Conservation (phyloP, 2,329 filamentous ascomycete genomes). For the Cladosporium oxysporum region DNA sequence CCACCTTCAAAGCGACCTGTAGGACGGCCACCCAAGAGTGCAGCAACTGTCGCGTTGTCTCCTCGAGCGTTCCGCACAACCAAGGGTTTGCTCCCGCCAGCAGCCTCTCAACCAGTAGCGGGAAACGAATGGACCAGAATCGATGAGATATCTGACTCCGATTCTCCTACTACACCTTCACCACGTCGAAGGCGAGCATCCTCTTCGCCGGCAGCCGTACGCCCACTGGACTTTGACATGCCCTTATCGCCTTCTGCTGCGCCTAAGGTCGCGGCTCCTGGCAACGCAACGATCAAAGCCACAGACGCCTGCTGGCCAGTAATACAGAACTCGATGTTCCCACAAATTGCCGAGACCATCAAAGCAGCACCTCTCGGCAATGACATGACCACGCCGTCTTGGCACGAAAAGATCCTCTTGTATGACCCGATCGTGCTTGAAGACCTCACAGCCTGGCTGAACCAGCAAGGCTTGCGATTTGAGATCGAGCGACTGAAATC, state of each 20-base stretch:
- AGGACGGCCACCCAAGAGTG: background rate
- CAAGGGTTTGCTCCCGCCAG: slow-evolving; percentile 2
- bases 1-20: background rate
- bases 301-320: slow-evolving; percentile 34
- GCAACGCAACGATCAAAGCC: slow-evolving; percentile 26
- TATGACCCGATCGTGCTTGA: slow-evolving; percentile 90
- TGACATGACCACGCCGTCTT: slow-evolving; percentile 57
- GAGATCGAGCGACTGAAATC: slow-evolving; percentile 23
- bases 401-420: slow-evolving; percentile 90
- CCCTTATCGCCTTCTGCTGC: slow-evolving; percentile 21
- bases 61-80: background rate
- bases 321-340: slow-evolving; percentile 44
- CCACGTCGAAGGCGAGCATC: slow-evolving; percentile 34
- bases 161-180: slow-evolving; percentile 33
- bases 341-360: slow-evolving; percentile 52
- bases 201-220: slow-evolving; percentile 27
- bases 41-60: background rate
- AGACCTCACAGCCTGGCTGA: slow-evolving; percentile 80
- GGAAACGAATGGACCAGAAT: slow-evolving; percentile 30
- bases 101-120: slow-evolving; percentile 25
- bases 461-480: slow-evolving; percentile 43
- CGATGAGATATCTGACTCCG: slow-evolving; percentile 39
- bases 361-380: slow-evolving; percentile 45
- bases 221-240: slow-evolving; percentile 27
- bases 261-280: slow-evolving; percentile 8